A percentile compares a stretch with the other conserved stretches of the same genome.
Evolutionary conservation across 495 filamentous ascomycete species (phyloP).

Genomic region (Choiromyces venosus): DNA sequence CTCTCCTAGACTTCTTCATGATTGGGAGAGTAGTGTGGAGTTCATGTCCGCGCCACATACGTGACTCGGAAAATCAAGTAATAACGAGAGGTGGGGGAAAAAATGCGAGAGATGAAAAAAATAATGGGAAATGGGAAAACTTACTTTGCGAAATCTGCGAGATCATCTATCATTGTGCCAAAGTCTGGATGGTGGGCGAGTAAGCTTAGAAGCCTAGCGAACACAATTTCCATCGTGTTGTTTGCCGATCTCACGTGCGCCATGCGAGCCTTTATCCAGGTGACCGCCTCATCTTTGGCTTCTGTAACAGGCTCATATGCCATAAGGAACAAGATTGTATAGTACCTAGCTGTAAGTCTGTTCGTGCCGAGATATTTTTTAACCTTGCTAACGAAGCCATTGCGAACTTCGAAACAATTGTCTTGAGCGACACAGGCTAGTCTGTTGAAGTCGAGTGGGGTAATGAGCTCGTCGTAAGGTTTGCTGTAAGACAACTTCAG

Average conservation of each 20-base stretch:
- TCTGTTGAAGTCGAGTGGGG: slow-evolving; percentile 66
- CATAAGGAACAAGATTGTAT: slow-evolving; percentile 78
- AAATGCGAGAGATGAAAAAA: slow-evolving; percentile 7
- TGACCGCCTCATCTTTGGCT: slow-evolving; percentile 67
- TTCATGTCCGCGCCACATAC: neutral
- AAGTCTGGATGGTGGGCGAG: slow-evolving; percentile 96
- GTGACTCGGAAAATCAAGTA: neutral
- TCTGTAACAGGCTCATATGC: slow-evolving; percentile 74
- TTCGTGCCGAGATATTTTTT: slow-evolving; percentile 74
- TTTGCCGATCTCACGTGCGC: slow-evolving; percentile 46
- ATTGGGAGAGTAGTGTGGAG: neutral
- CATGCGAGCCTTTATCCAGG: slow-evolving; percentile 81
- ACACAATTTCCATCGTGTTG: slow-evolving; percentile 69
- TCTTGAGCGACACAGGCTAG: slow-evolving; percentile 79
- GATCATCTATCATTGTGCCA: slow-evolving; percentile 57
- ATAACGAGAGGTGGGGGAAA: slow-evolving; percentile 6
- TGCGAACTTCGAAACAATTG: slow-evolving; percentile 62
- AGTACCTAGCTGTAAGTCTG: slow-evolving; percentile 70
- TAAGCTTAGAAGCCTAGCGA: slow-evolving; percentile 76
- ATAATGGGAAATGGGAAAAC: slow-evolving; percentile 22
- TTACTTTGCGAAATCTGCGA: slow-evolving; percentile 65
- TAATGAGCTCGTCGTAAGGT: slow-evolving; percentile 69
- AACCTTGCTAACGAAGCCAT: slow-evolving; percentile 70
- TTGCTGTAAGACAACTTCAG: slow-evolving; percentile 74
- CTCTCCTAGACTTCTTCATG: neutral